These are phyloP conservation scores for Boletus barrowsii DNA, from an alignment of 768 basidiomycete species.

Conservation along the genomic window DNA sequence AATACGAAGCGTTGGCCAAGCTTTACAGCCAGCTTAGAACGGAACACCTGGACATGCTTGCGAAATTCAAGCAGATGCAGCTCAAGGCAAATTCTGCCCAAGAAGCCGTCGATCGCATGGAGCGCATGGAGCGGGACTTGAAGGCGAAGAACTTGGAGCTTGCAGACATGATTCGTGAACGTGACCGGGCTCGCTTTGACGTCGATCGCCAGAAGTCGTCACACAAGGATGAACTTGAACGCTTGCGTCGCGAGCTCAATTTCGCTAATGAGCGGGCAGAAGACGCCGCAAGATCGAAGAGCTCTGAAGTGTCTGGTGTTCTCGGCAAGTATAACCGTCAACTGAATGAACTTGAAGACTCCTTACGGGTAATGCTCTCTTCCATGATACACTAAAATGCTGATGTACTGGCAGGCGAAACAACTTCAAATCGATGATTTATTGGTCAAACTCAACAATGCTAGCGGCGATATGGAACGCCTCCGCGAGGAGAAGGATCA, in stretches of 20 bases:
- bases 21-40: conserved; percentile 97
- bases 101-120: conserved; percentile 97
- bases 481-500: conserved; percentile 95
- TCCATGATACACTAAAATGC: neutral
- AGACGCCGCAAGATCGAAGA: conserved; percentile 87
- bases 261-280: conserved; percentile 99
- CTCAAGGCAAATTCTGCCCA: conserved; percentile 98
- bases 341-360: conserved; percentile 93
- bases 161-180: conserved; percentile 98
- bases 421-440: conserved; percentile 97
- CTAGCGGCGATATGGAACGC: conserved; percentile 72
- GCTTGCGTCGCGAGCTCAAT: conserved; percentile 84
- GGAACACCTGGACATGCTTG: conserved; percentile 95
- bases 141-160: conserved; percentile 98
- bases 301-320: conserved; percentile 85
- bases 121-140: conserved; percentile 96
- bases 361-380: conserved; percentile 64
- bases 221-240: conserved; percentile 94
- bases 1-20: conserved; percentile 98
- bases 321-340: conserved; percentile 95
- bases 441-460: conserved; percentile 72
- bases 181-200: conserved; percentile 94
- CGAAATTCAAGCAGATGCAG: conserved; percentile 96
- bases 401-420: conserved; percentile 61
- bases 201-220: conserved; percentile 89